A percentile compares a stretch with the other conserved stretches of the same genome.
Conservation (phyloP, 768 basidiomycete genomes). For the Tulasnella sp. region DNA sequence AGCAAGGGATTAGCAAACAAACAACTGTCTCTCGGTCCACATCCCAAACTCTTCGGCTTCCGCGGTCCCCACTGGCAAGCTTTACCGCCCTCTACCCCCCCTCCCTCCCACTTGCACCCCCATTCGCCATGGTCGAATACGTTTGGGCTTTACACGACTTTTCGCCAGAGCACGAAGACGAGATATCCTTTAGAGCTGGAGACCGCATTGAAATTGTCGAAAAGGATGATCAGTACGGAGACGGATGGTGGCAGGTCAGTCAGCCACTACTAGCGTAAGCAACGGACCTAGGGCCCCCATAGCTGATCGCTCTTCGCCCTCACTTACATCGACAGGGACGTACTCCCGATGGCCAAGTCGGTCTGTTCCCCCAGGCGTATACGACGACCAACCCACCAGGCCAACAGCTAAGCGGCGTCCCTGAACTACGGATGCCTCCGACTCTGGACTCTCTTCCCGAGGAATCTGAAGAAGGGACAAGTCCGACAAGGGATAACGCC, state of each 20-base stretch:
- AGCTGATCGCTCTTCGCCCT: constrained; percentile 24
- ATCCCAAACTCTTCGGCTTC: constrained; percentile 17
- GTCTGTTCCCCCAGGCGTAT: constrained; percentile 88
- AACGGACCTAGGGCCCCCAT: constrained; percentile 20
- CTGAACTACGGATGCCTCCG: not conserved
- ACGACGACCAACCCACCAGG: constrained; percentile 48
- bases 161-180: constrained; percentile 88
- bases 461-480: constrained; percentile 34
- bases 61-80: constrained; percentile 5
- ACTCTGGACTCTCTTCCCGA: constrained; percentile 38
- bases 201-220: constrained; percentile 88
- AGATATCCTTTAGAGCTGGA: constrained; percentile 78
- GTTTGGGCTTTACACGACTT: constrained; percentile 89
- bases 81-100: not conserved
- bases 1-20: constrained; percentile 1
- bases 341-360: constrained; percentile 74
- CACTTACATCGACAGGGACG: constrained; percentile 56
- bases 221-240: constrained; percentile 86
- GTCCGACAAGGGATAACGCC: constrained; percentile 21
- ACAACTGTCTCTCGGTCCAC: constrained; percentile 5
- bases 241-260: constrained; percentile 88
- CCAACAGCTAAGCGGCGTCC: constrained; percentile 22
- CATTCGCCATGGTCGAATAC: constrained; percentile 29
- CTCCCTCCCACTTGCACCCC: not conserved
- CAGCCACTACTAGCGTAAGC: constrained; percentile 31